Base-by-base conservation (phyloP, 2,329 filamentous ascomycete genomes). In the Xenosphaeropsis pyriputrescens region DNA sequence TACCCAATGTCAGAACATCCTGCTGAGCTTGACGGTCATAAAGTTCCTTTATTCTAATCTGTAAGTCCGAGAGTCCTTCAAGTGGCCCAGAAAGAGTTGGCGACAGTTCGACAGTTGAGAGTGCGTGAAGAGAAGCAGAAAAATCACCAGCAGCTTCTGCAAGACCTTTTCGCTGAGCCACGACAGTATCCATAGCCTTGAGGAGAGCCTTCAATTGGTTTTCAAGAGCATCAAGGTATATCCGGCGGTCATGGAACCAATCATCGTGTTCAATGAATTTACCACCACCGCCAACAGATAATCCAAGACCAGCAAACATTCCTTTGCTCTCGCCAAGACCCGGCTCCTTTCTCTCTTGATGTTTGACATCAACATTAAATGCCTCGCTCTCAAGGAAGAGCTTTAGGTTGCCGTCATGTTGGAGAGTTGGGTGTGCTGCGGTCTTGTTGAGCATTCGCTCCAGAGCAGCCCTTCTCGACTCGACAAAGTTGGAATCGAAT, bases 251-350 rank as follows among this genome's bases (percentile, higher is more conserved):
- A 50, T 98, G 89, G 62, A 98, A 98, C 91, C 89, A 98, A 62
- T 98, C 91, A 56, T 98, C 91, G 55, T 96, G 91, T 60, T 98
- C 91, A 30, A 98, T 77, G 61, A 98, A 98, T 59, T 98, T 98
- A 50, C 71, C 78, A 38, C 75, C 70, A 41, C 77, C 72, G 19
- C 88, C 83, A 18, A 89, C 76, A 44, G 70, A 82, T 44, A 91
- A 71, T 16, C 85, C 85, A 38, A 95, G 70, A 13, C 79, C 84
- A 50, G 86, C 85, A 50, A 96, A 75, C 65, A 96, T 80, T 38
- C 91, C 88, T 62, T 96, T 96, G 63, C 78, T 93, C 61, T 96
- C 91, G 32, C 75, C 76, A 4, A 93, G 68, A 38, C 85, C 75
- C 2, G 85, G 84, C 41, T 95, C 86, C 51, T 85, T 80, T 39